Conservation (phyloP, 352 stramenopile species). For the Phytophthora ramorum region DNA sequence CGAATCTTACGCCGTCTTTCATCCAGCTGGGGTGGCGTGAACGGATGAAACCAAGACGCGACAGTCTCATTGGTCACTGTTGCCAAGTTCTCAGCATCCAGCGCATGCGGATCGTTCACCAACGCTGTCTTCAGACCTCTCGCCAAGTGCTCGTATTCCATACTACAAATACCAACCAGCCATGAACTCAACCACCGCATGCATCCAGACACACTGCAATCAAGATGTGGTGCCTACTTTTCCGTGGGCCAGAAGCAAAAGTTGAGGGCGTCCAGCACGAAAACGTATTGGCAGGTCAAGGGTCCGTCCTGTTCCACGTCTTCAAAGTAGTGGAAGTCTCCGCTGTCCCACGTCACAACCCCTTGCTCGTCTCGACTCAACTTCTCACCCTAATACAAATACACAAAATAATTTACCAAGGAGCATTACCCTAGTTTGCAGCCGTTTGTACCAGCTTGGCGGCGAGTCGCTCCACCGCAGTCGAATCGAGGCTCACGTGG, state of each 20-base stretch:
- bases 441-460: conserved; percentile 46
- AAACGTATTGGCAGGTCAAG: conserved; percentile 88
- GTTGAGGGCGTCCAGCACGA: conserved; percentile 91
- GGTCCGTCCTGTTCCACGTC: conserved; percentile 71
- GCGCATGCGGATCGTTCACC: conserved; percentile 52
- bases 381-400: conserved; percentile 35
- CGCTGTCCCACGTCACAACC: conserved; percentile 76
- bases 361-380: conserved; percentile 47
- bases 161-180: conserved; percentile 32
- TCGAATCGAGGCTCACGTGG: conserved; percentile 50
- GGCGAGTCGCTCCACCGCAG: conserved; percentile 40
- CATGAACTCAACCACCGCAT: too few relatives aligned
- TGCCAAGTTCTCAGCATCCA: conserved; percentile 63
- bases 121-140: conserved; percentile 77
- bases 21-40: conserved; percentile 63
- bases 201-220: too few relatives aligned
- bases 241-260: conserved; percentile 92
- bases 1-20: conserved; percentile 68
- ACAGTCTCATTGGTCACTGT: conserved; percentile 52
- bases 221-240: conserved; percentile 38
- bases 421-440: background rate
- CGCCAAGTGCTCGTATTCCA: conserved; percentile 91
- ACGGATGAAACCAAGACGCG: conserved; percentile 69
- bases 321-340: conserved; percentile 85
- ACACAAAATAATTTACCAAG: conserved; percentile 6